Percentiles rank a stretch among this genome's conserved stretches.
phyloP scores from a whole-genome alignment of 2,329 filamentous ascomycete species.

The Nigrograna mackinnonii region DNA sequence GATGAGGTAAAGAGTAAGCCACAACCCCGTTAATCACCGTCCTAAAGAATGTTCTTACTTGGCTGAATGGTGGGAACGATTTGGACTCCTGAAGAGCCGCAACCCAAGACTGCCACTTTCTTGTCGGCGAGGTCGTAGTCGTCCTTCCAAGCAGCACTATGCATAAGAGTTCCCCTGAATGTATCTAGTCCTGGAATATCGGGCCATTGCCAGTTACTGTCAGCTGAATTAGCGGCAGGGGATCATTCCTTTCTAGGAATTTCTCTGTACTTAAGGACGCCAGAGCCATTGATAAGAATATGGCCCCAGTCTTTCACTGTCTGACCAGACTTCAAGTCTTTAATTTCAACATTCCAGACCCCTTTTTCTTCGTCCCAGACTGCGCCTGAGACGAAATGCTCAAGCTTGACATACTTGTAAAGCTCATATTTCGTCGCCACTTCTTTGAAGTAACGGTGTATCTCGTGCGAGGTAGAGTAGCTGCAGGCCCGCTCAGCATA shows the following conservation, averaged over 20 bases:
- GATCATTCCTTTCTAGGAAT: not conserved
- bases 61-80: conserved; percentile 4
- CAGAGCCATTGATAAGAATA: conserved; percentile 29
- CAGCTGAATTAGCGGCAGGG: no score
- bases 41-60: not conserved
- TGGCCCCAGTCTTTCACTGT: conserved; percentile 31
- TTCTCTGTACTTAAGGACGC: conserved; percentile 2
- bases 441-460: conserved; percentile 2
- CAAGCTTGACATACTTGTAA: conserved; percentile 2
- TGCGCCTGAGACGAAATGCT: conserved; percentile 1
- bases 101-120: conserved; percentile 7
- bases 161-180: conserved; percentile 11
- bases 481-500: no score
- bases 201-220: conserved; percentile 6
- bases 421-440: conserved; percentile 1
- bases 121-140: conserved; percentile 6
- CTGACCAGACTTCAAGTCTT: not conserved
- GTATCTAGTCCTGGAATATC: conserved; percentile 6
- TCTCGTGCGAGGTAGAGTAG: not conserved
- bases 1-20: no score
- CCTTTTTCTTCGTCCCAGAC: conserved; percentile 7
- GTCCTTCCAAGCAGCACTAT: conserved; percentile 9
- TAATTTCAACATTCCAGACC: conserved; percentile 1
- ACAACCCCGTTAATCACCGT: not conserved
- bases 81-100: conserved; percentile 5